Conservation (phyloP, 441 rosid species). For the Populus hybrid region DNA sequence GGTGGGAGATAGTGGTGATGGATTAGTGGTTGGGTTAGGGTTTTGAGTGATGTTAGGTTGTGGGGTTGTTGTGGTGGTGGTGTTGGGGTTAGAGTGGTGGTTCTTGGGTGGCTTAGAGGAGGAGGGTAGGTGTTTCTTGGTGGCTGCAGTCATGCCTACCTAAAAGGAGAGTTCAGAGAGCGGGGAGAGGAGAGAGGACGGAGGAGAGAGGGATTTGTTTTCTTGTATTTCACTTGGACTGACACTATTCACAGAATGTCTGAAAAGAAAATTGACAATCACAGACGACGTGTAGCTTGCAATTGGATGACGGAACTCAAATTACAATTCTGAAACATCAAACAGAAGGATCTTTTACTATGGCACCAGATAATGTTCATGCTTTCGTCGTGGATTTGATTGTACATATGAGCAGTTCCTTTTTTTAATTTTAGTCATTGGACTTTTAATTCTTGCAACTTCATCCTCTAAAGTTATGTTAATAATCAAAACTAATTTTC, state of each 20-base stretch:
- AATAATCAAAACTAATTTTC: too few species aligned
- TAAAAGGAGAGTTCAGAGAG: background rate
- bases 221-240: too few species aligned
- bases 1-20: constrained; percentile 34
- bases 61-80: background rate
- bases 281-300: background rate
- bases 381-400: too few species aligned
- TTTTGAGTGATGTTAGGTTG: constrained; percentile 6
- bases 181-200: too few species aligned
- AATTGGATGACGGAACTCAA: background rate
- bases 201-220: background rate
- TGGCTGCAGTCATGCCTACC: constrained; percentile 39
- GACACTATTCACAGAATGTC: background rate
- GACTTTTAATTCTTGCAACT: too few species aligned
- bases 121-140: constrained; percentile 36
- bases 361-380: too few species aligned
- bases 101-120: constrained; percentile 45
- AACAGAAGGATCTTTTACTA: too few species aligned
- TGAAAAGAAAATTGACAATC: background rate
- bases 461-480: too few species aligned
- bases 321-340: too few species aligned
- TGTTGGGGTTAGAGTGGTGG: constrained; percentile 17
- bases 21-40: constrained; percentile 26
- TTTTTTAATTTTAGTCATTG: too few species aligned
- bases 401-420: too few species aligned